phyloP scores from a whole-genome alignment of 1,284 basidiomycete genomes.

The Rhodotorula mucilaginosa region DNA sequence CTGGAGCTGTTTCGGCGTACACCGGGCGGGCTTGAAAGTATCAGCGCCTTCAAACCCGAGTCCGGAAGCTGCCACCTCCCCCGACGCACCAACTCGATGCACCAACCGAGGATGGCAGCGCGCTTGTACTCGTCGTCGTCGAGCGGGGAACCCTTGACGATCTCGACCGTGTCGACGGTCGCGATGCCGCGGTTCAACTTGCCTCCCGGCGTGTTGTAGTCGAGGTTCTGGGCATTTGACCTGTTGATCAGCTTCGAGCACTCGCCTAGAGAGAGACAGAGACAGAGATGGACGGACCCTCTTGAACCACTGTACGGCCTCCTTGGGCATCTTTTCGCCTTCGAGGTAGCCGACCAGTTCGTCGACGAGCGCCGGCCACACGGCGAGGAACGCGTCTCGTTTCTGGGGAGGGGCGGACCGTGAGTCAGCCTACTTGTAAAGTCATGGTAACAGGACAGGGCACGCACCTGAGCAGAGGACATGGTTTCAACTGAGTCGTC shows the following conservation, averaged over 20 bases:
- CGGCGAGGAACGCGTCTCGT: conserved; percentile 53
- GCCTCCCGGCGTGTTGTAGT: conserved; percentile 93
- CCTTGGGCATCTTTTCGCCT: conserved; percentile 71
- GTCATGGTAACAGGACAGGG: not conserved
- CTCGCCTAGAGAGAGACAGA: no score
- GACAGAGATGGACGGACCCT: conserved; percentile 54
- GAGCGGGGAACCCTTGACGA: conserved; percentile 69
- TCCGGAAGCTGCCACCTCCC: no score
- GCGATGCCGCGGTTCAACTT: conserved; percentile 96
- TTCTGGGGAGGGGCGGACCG: not conserved
- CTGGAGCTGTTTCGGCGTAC: conserved; percentile 66
- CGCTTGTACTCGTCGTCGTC: conserved; percentile 81
- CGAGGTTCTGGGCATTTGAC: conserved; percentile 64
- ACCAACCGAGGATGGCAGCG: conserved; percentile 91
- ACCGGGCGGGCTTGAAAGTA: not conserved
- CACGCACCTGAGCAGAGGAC: conserved; percentile 13
- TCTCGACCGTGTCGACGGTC: conserved; percentile 89
- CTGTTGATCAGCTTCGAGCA: no score
- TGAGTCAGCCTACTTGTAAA: no score
- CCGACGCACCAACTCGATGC: conserved; percentile 76
- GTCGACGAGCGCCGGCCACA: conserved; percentile 57
- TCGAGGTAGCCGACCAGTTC: conserved; percentile 64
- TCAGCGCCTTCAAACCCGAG: not conserved
- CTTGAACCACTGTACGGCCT: conserved; percentile 77
- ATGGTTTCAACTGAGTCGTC: not conserved